A percentile compares a stretch with the other conserved stretches of the same genome.
These are phyloP conservation scores for Lenwebbia sp. DNA, from an alignment of 345 rosid species.

Conservation along the genomic window DNA sequence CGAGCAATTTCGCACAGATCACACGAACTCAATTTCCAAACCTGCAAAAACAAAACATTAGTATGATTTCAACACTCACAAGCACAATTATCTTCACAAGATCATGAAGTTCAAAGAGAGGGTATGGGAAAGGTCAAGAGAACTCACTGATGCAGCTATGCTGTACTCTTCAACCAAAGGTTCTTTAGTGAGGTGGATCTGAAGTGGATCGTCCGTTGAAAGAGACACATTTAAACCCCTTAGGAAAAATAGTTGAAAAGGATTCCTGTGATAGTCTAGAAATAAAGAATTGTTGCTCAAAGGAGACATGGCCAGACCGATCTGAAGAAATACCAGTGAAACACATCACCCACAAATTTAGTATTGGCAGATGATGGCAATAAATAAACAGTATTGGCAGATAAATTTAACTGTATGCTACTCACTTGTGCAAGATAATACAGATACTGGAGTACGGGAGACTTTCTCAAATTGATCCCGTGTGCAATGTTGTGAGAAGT, in stretches of 20 bases:
- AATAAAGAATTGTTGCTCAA: conserved; percentile 97
- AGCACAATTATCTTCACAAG: background rate
- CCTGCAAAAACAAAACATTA: conserved; percentile 24
- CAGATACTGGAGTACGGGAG: conserved; percentile 99
- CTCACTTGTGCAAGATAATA: conserved; percentile 92
- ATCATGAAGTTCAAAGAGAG: background rate
- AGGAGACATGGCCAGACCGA: conserved; percentile 98
- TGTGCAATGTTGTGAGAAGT: conserved; percentile 93
- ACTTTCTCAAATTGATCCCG: conserved; percentile 92
- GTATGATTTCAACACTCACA: background rate
- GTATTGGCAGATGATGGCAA: background rate
- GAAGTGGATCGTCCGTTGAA: conserved; percentile 97
- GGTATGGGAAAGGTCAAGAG: background rate
- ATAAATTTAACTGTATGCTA: background rate
- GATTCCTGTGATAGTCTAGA: conserved; percentile 92
- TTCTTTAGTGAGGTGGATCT: conserved; percentile 95
- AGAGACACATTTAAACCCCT: conserved; percentile 97
- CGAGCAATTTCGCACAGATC: conserved; percentile 98
- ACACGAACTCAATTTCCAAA: conserved; percentile 96
- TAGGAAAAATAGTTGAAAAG: conserved; percentile 82
- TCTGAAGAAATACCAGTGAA: conserved; percentile 30
- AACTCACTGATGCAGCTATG: conserved; percentile 95
- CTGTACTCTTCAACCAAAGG: conserved; percentile 97
- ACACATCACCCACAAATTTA: conserved; percentile 4
- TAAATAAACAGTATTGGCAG: background rate